Percentiles rank a stretch among this genome's conserved stretches.
phyloP scores from a whole-genome alignment of 768 basidiomycete species.

The Trametes gibbosa region DNA sequence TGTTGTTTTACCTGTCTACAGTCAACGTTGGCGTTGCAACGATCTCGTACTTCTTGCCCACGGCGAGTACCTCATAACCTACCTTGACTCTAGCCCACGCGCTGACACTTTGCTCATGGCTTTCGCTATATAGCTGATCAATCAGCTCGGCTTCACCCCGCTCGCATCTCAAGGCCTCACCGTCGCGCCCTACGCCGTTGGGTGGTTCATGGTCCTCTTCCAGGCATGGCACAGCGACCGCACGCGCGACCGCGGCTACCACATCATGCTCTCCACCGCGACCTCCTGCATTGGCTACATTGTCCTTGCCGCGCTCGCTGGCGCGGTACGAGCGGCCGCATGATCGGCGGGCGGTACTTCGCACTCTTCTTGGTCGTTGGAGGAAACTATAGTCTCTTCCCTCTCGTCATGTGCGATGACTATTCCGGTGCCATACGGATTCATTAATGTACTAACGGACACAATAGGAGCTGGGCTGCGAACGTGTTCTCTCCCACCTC shows the following conservation, averaged over 20 bases:
- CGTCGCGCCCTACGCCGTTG: slow-evolving; percentile 54
- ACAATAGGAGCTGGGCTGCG: slow-evolving; percentile 54
- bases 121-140: slow-evolving; percentile 44
- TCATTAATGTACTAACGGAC: not conserved
- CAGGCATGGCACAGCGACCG: slow-evolving; percentile 56
- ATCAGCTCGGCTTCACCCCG: slow-evolving; percentile 52
- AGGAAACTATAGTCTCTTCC: slow-evolving; percentile 54
- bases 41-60: slow-evolving; percentile 54
- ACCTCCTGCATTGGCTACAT: slow-evolving; percentile 51
- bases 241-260: slow-evolving; percentile 52
- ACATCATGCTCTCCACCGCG: slow-evolving; percentile 49
- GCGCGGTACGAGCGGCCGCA: slow-evolving; percentile 41
- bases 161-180: slow-evolving; percentile 58
- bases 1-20: slow-evolving; percentile 19
- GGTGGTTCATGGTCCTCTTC: slow-evolving; percentile 54
- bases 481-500: slow-evolving; percentile 58
- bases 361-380: slow-evolving; percentile 56
- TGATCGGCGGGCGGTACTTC: slow-evolving; percentile 54
- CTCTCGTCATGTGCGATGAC: slow-evolving; percentile 49
- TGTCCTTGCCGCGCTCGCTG: slow-evolving; percentile 43
- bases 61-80: slow-evolving; percentile 31
- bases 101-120: too few species aligned
- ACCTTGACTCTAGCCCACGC: too few species aligned
- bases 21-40: slow-evolving; percentile 59
- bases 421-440: too few species aligned